Base-by-base conservation (phyloP, 257 asterid species). In the Fraxinus quadrangulata region DNA sequence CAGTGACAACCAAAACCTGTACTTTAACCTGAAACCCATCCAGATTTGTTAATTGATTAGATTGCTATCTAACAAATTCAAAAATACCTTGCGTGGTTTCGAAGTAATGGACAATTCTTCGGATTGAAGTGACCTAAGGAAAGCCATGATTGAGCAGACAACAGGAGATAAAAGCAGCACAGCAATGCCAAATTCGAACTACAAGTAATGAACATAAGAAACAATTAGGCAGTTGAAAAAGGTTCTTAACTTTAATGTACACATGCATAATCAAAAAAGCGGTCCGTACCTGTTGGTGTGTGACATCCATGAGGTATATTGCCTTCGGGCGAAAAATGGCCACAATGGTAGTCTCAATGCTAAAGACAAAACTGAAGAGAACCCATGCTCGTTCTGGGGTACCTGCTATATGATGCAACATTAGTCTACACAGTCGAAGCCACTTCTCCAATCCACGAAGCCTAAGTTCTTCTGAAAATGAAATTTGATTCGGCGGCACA, bases 381-480 rank as follows among this genome's bases (percentile, higher is more conserved):
- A 96, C 93, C 99, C 99, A 96, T 1, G 98, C 92, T 37, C 99
- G 89, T 88, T 93, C 96, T 8, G 99, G 99, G 42, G 99, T 88
- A 75, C 99, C 98, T 24, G 92, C 96, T 80, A 92, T 84, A 78
- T 90, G 90, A 86, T 88, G 96, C 91, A 96, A 82, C 83, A 92
- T 71, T 77, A 88, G 76, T 83, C 99, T 91, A 81, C 91, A 92
- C 63, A 92, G 84, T 40, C 88, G 97, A 81, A 96, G 98, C 99
- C 99, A 93, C 83, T 86, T 93, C 81, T 88, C 99, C 67, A 88
- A 84, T 70, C 99, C 99, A 73, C 75, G 90, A 68, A 89, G 88
- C 84, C 99, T 88, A 77, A 96, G 99, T 84, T 96, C 99, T 87
- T 96, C 99, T 3, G 99, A 96, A 75, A 96, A 93, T 33, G 99